These are phyloP conservation scores for Podospora fimiseda DNA, from an alignment of 495 filamentous ascomycete genomes.

Conservation along the genomic window DNA sequence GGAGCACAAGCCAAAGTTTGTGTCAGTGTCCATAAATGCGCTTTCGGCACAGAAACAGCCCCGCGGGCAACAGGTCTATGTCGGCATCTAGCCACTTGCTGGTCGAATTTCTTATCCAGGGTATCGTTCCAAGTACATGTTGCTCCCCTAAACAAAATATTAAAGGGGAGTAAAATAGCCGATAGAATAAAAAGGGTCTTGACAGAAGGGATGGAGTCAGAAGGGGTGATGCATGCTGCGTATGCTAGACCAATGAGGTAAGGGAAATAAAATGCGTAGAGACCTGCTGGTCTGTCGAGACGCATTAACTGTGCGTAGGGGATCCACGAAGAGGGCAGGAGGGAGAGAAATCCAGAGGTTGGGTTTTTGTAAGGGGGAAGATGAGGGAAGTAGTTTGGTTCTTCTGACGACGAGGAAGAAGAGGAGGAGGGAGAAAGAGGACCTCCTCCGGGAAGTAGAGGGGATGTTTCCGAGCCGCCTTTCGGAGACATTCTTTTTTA, in stretches of 20 bases:
- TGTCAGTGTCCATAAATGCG: not conserved
- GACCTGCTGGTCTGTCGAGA: slow-evolving; percentile 16
- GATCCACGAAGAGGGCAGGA: slow-evolving; percentile 17
- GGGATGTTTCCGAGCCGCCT: too few relatives aligned
- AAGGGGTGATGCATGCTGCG: slow-evolving; percentile 12
- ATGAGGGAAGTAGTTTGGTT: not conserved
- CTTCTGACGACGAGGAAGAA: too few relatives aligned
- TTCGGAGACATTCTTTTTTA: too few relatives aligned
- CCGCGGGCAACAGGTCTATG: slow-evolving; percentile 42
- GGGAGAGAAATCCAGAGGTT: slow-evolving; percentile 12
- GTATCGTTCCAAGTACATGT: slow-evolving; percentile 40
- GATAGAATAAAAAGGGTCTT: not conserved
- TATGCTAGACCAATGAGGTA: slow-evolving; percentile 20
- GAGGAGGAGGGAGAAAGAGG: too few relatives aligned
- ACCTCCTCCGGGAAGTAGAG: too few relatives aligned
- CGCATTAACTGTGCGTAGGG: slow-evolving; percentile 25
- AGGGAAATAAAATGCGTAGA: slow-evolving; percentile 22
- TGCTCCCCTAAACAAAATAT: slow-evolving; percentile 28
- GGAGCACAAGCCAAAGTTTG: not conserved
- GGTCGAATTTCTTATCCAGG: slow-evolving; percentile 38
- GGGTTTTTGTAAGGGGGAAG: slow-evolving; percentile 1
- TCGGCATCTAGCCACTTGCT: slow-evolving; percentile 31
- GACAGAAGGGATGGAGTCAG: not conserved
- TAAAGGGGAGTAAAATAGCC: slow-evolving; percentile 10
- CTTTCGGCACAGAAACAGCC: slow-evolving; percentile 31